Evolutionary conservation across 129 eudicot species (phyloP).

Genomic region (Erigeron canadensis): DNA sequence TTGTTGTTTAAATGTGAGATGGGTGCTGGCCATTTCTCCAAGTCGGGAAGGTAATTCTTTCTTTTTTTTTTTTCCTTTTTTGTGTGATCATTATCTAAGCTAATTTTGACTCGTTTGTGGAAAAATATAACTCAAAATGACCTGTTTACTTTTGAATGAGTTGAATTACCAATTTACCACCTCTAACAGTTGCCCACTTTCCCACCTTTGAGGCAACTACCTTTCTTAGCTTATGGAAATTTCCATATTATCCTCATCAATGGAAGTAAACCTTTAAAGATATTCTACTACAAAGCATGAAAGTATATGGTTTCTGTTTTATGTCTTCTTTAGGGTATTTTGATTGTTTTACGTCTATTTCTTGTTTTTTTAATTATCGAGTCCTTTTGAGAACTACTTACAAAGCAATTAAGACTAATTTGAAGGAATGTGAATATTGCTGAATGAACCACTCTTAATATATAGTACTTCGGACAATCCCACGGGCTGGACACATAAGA

Average conservation of each 20-base stretch:
- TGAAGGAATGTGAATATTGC: background rate
- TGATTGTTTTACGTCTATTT: background rate
- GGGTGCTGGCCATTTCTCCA: conserved; percentile 97
- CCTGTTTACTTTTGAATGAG: too few species aligned
- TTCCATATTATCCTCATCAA: too few species aligned
- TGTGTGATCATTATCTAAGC: background rate
- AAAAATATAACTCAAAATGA: too few species aligned
- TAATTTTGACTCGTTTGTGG: background rate
- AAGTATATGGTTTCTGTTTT: too few species aligned
- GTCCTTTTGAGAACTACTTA: background rate
- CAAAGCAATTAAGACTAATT: background rate
- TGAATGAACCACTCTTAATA: background rate
- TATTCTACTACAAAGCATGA: too few species aligned
- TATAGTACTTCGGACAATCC: background rate
- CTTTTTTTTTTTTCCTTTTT: background rate
- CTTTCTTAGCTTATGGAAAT: too few species aligned
- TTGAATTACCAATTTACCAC: too few species aligned
- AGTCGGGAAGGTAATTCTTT: conserved; percentile 78
- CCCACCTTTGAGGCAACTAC: too few species aligned
- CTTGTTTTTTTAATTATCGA: background rate
- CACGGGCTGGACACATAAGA: background rate
- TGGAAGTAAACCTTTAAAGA: too few species aligned
- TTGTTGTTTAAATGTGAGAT: conserved; percentile 88
- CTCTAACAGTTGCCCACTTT: too few species aligned
- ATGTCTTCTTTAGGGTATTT: background rate